A percentile compares a stretch with the other conserved stretches of the same genome.
Conservation (phyloP, 2,329 filamentous ascomycete species). For the Claviceps sp. region DNA sequence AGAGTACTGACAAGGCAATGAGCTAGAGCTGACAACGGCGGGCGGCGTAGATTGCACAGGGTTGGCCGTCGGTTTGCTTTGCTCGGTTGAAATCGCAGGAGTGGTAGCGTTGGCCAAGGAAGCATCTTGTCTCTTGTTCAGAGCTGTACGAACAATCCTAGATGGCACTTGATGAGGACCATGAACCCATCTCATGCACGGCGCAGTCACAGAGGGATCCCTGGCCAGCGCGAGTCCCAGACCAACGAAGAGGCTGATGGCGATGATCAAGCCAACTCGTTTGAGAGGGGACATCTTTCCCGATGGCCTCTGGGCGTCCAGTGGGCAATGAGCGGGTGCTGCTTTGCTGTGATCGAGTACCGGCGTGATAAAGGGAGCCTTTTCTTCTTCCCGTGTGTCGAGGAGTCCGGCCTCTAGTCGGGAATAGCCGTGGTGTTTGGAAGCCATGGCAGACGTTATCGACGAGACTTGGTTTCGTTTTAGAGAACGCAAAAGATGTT, state of each 20-base stretch:
- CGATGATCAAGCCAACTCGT: constrained; percentile 8
- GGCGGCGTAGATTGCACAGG: not conserved
- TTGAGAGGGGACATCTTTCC: constrained; percentile 10
- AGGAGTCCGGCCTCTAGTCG: constrained; percentile 13
- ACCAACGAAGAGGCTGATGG: constrained; percentile 15
- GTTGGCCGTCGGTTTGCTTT: not conserved
- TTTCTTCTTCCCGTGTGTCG: constrained; percentile 12
- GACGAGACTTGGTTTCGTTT: not conserved
- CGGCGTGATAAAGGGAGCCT: constrained; percentile 5
- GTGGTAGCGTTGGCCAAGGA: constrained; percentile 1
- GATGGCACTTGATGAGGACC: not conserved
- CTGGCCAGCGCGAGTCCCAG: constrained; percentile 11
- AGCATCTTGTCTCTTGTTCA: constrained; percentile 4
- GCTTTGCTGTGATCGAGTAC: constrained; percentile 1
- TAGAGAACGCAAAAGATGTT: not conserved
- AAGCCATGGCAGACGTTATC: constrained; percentile 8
- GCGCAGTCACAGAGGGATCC: not conserved
- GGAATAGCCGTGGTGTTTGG: constrained; percentile 3
- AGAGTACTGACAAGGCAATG: not conserved
- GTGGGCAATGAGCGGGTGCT: not conserved
- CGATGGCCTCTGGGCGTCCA: not conserved
- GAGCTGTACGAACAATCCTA: not conserved
- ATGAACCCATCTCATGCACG: constrained; percentile 1
- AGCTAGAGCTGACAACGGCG: not conserved
- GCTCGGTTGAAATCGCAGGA: not conserved